Evolutionary conservation across 352 stramenopile genomes (phyloP).

Genomic region (Sclerospora graminicola): DNA sequence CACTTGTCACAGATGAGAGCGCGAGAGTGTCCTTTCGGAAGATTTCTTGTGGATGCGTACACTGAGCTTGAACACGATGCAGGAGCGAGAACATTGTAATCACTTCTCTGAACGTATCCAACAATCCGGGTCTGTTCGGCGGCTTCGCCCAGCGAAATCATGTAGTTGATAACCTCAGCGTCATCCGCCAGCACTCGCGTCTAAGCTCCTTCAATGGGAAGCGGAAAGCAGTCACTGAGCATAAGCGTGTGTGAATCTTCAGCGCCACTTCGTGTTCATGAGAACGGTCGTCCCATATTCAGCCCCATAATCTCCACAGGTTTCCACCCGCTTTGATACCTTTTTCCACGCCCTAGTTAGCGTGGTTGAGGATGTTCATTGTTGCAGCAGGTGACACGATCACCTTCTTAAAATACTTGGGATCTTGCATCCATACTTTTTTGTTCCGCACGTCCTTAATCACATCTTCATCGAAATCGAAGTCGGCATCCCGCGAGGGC

Average conservation of each 20-base stretch:
- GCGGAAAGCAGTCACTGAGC: too few species aligned
- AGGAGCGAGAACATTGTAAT: too few species aligned
- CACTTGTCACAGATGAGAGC: too few species aligned
- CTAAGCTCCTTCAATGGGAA: too few species aligned
- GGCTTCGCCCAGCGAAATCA: too few species aligned
- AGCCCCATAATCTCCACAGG: constrained; percentile 98
- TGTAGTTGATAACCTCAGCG: too few species aligned
- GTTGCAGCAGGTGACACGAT: too few species aligned
- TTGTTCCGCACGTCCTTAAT: constrained; percentile 81
- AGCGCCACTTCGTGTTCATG: constrained; percentile 74
- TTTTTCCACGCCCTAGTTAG: constrained; percentile 98
- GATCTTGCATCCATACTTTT: too few species aligned
- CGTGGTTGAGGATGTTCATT: too few species aligned
- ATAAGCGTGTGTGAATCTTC: constrained; percentile 89
- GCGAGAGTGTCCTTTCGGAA: constrained; percentile 92
- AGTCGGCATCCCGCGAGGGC: constrained; percentile 50
- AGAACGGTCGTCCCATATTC: constrained; percentile 90
- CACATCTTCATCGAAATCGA: constrained; percentile 76
- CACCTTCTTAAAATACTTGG: too few species aligned
- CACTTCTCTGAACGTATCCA: too few species aligned
- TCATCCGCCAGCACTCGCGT: too few species aligned
- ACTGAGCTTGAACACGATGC: constrained; percentile 99
- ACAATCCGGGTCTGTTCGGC: constrained; percentile 91
- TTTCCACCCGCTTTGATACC: constrained; percentile 93
- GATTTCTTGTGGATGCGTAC: constrained; percentile 93